Percentiles rank a stretch among this genome's conserved stretches.
These are phyloP conservation scores for Pseudogymnoascus pannorum DNA, from an alignment of 2,329 filamentous ascomycete genomes.

Conservation along the genomic window DNA sequence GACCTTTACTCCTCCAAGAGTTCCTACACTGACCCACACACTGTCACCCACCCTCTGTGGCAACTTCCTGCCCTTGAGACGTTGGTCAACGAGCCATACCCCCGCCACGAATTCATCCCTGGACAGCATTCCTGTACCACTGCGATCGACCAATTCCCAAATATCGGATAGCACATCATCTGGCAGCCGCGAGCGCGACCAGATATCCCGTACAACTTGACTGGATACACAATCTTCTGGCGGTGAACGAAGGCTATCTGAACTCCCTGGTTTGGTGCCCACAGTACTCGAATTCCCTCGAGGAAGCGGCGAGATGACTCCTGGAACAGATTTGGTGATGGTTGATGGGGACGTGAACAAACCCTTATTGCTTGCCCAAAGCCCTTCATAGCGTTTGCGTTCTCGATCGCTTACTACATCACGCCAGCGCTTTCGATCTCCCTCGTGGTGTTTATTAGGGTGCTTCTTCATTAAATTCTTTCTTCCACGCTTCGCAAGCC, in stretches of 20 bases:
- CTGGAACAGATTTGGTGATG: background rate
- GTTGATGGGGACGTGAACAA: constrained; percentile 26
- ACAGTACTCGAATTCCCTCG: background rate
- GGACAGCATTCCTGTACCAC: constrained; percentile 46
- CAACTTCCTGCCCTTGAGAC: constrained; percentile 71
- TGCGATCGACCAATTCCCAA: constrained; percentile 65
- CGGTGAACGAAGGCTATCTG: constrained; percentile 21
- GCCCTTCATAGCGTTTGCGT: constrained; percentile 72
- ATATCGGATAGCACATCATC: constrained; percentile 64
- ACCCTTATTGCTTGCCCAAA: constrained; percentile 78
- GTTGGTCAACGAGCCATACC: constrained; percentile 75
- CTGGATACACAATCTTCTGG: constrained; percentile 51
- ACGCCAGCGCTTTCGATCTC: constrained; percentile 67
- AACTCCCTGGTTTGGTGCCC: background rate
- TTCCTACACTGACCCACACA: constrained; percentile 64
- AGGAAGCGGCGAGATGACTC: background rate
- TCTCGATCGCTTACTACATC: constrained; percentile 66
- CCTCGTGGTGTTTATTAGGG: constrained; percentile 66
- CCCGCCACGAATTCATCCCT: constrained; percentile 75
- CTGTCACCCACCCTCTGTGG: constrained; percentile 63
- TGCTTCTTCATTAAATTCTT: constrained; percentile 56
- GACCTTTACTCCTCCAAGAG: constrained; percentile 32
- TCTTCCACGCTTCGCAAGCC: constrained; percentile 19
- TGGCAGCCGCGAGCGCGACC: constrained; percentile 61
- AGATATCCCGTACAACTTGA: constrained; percentile 68